Evolutionary conservation across 139 green algal species (phyloP), one percentile per base, ranked within the genome.

Genomic region (Chloropicon primus): DNA sequence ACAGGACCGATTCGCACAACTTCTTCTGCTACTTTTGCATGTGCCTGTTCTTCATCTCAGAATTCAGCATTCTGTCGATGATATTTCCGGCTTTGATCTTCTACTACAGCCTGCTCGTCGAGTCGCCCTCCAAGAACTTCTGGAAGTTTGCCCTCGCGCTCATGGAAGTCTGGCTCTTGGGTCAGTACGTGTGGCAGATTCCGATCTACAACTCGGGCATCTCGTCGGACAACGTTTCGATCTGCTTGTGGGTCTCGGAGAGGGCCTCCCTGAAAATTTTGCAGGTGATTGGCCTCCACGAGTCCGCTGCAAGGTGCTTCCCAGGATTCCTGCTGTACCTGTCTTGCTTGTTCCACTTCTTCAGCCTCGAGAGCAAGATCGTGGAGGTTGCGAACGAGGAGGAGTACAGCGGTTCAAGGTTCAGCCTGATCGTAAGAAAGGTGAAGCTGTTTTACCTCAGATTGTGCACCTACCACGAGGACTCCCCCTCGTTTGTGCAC

Each of bases 71-170:
- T 25, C 74, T 90, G 2, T 74, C 82, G 2, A 54, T 87, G 24
- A 74, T 85, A 25, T 81, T 88, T 72, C 85, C 81, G 25, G 28
- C 85, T 1, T 81, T 78, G 1, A 80, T 90, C 74, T 81, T 89
- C 10, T 10, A 81, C 28, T 90, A 92, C 80, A 80, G 85, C 0
- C 78, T 93, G 75, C 80, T 92, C 54, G 72, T 83, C 1, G 41
- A 80, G 2, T 29, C 53, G 1, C 84, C 85, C 27, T 71, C 74
- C 1, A 75, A 72, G 5, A 21, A 23, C 1, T 94, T 87, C 77
- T 94, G 89, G 89, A 81, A 85, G 79, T 84, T 84, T n/a, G 41
- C 41, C 17, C 41, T 62, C 10, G 17, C 41, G 10, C 41, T 62
- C 10, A 62, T 62, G 41, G 41, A 62, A 17, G 5, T 62, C 17